phyloP scores from a whole-genome alignment of 495 filamentous ascomycete genomes.

The Aspergillus olivimuriae region DNA sequence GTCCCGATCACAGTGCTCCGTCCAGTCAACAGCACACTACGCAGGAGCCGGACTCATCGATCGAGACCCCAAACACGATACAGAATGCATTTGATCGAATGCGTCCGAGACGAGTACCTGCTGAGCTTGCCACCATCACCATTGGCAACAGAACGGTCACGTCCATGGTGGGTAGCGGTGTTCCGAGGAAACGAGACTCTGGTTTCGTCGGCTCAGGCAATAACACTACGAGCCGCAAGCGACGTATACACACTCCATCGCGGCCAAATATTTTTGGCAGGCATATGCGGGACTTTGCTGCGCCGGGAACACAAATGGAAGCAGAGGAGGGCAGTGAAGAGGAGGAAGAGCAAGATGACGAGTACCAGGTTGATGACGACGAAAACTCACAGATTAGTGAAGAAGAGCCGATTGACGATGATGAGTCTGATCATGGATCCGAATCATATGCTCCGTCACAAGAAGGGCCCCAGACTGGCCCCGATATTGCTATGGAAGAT shows the following conservation, averaged over 20 bases:
- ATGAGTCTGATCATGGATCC: conserved; percentile 12
- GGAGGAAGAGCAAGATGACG: conserved; percentile 19
- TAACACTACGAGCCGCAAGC: conserved; percentile 18
- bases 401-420: conserved; percentile 10
- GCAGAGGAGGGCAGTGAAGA: conserved; percentile 20
- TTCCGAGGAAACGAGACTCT: conserved; percentile 32
- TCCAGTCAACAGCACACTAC: too few species aligned
- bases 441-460: conserved; percentile 8
- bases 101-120: conserved; percentile 55
- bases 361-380: too few species aligned
- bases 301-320: conserved; percentile 50
- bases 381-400: conserved; percentile 16
- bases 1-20: too few species aligned
- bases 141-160: conserved; percentile 75
- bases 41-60: conserved; percentile 7
- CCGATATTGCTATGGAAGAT: not conserved
- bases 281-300: conserved; percentile 67
- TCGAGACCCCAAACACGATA: conserved; percentile 41
- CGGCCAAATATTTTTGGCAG: conserved; percentile 53
- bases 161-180: conserved; percentile 47
- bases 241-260: conserved; percentile 38
- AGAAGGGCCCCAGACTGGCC: conserved; percentile 9
- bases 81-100: conserved; percentile 63
- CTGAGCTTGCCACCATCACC: conserved; percentile 82
- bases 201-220: conserved; percentile 12